A percentile compares a stretch with the other conserved stretches of the same genome.
phyloP scores from a whole-genome alignment of 2,329 filamentous ascomycete species.

The Aspergillus pseudoterreus region DNA sequence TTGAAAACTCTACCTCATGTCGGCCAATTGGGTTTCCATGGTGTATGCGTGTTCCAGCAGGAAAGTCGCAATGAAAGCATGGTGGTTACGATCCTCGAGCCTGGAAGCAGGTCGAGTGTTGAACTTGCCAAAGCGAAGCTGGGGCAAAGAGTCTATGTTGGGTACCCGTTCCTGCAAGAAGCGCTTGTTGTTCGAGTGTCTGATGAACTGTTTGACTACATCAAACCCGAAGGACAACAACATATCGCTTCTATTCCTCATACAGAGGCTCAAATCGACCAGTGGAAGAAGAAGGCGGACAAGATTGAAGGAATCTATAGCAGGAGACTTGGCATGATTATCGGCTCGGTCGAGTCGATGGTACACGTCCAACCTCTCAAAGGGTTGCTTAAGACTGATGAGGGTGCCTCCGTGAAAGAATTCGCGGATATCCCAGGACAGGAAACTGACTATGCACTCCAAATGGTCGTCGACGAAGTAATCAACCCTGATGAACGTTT shows the following conservation, averaged over 20 bases:
- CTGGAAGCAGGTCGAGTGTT: slow-evolving; percentile 66
- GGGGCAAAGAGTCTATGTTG: slow-evolving; percentile 81
- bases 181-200: slow-evolving; percentile 84
- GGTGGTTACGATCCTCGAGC: slow-evolving; percentile 77
- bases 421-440: slow-evolving; percentile 82
- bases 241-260: slow-evolving; percentile 69
- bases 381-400: slow-evolving; percentile 83
- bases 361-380: slow-evolving; percentile 92
- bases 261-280: slow-evolving; percentile 68
- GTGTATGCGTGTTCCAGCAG: slow-evolving; percentile 90
- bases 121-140: slow-evolving; percentile 74
- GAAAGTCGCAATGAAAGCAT: slow-evolving; percentile 97
- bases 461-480: slow-evolving; percentile 85
- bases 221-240: slow-evolving; percentile 61
- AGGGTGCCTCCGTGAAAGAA: slow-evolving; percentile 87
- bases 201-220: slow-evolving; percentile 89
- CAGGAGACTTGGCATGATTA: slow-evolving; percentile 83
- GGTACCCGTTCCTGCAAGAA: slow-evolving; percentile 93
- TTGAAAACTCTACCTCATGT: slow-evolving; percentile 81
- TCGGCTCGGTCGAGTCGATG: slow-evolving; percentile 81
- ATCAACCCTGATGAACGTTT: slow-evolving; percentile 90
- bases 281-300: slow-evolving; percentile 79
- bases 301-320: slow-evolving; percentile 84
- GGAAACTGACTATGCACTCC: slow-evolving; percentile 85
- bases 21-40: slow-evolving; percentile 78